Base-by-base conservation (phyloP, 2,329 filamentous ascomycete genomes). In the Colletotrichum sp. region DNA sequence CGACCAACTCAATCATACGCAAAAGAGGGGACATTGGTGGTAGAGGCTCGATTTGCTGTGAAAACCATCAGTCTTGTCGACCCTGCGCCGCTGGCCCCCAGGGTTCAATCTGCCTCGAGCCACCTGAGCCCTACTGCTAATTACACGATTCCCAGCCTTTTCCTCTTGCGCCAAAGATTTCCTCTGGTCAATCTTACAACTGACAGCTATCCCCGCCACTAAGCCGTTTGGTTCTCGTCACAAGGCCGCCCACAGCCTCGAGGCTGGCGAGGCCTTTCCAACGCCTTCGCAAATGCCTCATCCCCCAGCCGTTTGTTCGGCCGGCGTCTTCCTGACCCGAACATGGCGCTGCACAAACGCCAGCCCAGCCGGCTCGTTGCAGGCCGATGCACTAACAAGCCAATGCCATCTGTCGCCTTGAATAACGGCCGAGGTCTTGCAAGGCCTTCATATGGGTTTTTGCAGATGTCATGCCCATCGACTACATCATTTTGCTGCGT, bases 101-200 rank as follows among this genome's bases (percentile, higher is more conserved):
- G 49, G 49, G 44, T 59, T 25, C 65, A 74, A 76, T 61, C 36
- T 69, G 34, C 64, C 57, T 34, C 25, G 70, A 73, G 64, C 70
- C 64, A 69, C 70, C 70, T 69, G 65, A 71, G 68, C 59, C 66
- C 69, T 70, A 59, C 49, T 57, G 49, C 70, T 65, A 69, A 76
- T 76, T 73, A 76, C 59, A 59, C 64, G 25, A 59, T 30, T 34
- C 9, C 68, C 57, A 69, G 52, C 32, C 68, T 71, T 71, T 57
- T 36, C 61, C 39, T 39, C 66, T 76, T 68, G 16, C 9, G 55
- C 32, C 55, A 68, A 62, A 30, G 39, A 68, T 73, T 74, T 36
- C 22, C 61, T 32, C 29, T 76, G 27, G 34, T 29, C 70, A 57
- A 69, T 65, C 49, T 64, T 59, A 59, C 57, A 74, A 65, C 29